Evolutionary conservation across 306 rosid species (phyloP), one percentile per base, ranked within the genome.

Genomic region (Cyclanthera cordifolia): DNA sequence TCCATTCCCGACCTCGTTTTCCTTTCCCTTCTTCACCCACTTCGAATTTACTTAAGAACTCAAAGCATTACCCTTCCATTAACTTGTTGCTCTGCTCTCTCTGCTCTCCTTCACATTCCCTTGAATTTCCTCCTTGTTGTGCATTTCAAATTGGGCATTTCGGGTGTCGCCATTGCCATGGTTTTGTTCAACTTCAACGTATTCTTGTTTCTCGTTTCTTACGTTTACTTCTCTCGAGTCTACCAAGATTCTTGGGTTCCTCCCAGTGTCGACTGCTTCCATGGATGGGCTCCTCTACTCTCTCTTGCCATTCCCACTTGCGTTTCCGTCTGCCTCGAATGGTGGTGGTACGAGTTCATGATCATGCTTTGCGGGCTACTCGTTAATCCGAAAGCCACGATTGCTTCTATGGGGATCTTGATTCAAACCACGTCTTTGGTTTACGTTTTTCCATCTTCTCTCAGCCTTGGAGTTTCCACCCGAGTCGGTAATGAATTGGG

Each of bases 331-430:
- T 94, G 99, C 71, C 80, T 94, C 3, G 99, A 94, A 32, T 94
- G 99, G 99, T 94, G 99, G 99, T 94, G 99, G 99, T 94, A 94
- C 32, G 99, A 94, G 59, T 73, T 94, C 70, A 90, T 94, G 97
- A 90, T 90, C 34, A 64, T 94, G 71, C 73, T 94, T 5, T 94
- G 99, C 54, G 99, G 99, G 0, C 83, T 94, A 2, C 73, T 94
- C 3, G 70, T 46, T 4, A 88, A 94, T 34, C 99, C 99, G 1
- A 88, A 81, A 74, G 87, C 97, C 11, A 88, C 99, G 1, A 80
- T 94, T 41, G 80, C 99, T 39, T 86, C 99, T 0, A 94, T 88
- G 99, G 99, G 99, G 8, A 90, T 94, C 27, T 80, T 90, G 2
- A 94, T 94, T 27, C 99, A 94, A 53, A 90, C 97, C 2, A 94